phyloP scores from a whole-genome alignment of 305 asterid species.

The Solanum hybrid region DNA sequence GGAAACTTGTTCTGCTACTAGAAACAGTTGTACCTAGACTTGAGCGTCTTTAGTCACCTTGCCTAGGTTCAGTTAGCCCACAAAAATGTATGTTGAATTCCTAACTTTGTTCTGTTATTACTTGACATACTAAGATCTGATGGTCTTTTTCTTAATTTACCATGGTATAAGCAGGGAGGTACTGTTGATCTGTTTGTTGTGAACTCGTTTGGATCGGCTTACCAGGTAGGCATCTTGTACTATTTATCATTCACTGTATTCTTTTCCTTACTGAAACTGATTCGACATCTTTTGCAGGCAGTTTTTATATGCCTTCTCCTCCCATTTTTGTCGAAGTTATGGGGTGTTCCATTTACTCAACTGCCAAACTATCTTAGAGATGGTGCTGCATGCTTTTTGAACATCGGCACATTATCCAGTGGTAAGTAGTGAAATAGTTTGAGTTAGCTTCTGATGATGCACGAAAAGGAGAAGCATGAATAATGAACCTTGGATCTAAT shows the following conservation, averaged over 20 bases:
- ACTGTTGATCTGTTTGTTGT: constrained; percentile 80
- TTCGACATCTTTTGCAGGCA: constrained; percentile 41
- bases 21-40: background rate
- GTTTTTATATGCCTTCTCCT: constrained; percentile 80
- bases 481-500: background rate
- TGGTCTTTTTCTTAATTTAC: background rate
- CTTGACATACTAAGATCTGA: background rate
- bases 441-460: background rate
- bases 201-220: constrained; percentile 90
- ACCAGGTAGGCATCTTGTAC: constrained; percentile 42
- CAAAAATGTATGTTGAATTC: background rate
- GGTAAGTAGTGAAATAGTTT: constrained; percentile 19
- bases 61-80: background rate
- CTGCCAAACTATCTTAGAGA: constrained; percentile 74
- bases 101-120: background rate
- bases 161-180: constrained; percentile 50
- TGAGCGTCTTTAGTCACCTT: background rate
- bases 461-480: background rate
- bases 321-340: constrained; percentile 83
- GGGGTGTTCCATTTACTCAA: constrained; percentile 86
- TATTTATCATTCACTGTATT: background rate
- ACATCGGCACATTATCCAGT: constrained; percentile 66
- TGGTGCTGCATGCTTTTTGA: constrained; percentile 96
- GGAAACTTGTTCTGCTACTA: background rate
- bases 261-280: constrained; percentile 20